These are phyloP conservation scores for Musa beccarii DNA, from an alignment of 176 grass and related monocot genomes.

Conservation along the genomic window DNA sequence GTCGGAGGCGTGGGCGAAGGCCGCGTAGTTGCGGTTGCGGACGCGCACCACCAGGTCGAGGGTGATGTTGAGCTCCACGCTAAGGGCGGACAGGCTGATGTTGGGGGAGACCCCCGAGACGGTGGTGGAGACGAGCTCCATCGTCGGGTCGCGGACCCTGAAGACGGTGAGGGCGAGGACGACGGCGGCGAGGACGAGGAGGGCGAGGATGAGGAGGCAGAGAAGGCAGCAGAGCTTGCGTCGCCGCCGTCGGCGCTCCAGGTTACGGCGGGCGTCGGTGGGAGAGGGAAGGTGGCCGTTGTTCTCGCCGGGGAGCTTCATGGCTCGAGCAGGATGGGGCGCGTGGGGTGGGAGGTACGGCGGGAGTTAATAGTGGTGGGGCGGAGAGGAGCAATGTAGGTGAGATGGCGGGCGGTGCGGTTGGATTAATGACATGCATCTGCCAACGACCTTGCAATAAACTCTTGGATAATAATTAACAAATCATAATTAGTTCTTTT, in stretches of 20 bases:
- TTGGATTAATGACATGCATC: too few relatives aligned
- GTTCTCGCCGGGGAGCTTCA: too few relatives aligned
- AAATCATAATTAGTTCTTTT: too few relatives aligned
- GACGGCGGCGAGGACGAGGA: slow-evolving; percentile 32
- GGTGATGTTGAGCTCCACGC: slow-evolving; percentile 57
- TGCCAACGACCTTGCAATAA: too few relatives aligned
- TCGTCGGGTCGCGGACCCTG: slow-evolving; percentile 40
- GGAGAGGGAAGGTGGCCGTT: too few relatives aligned
- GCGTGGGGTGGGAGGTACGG: too few relatives aligned
- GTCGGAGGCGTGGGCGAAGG: slow-evolving; percentile 38
- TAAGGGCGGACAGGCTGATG: slow-evolving; percentile 26
- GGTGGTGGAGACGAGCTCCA: slow-evolving; percentile 33
- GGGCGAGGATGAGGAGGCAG: slow-evolving; percentile 24
- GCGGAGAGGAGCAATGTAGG: too few relatives aligned
- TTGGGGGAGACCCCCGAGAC: slow-evolving; percentile 35
- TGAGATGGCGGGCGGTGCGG: too few relatives aligned
- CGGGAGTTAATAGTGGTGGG: too few relatives aligned
- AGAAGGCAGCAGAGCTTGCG: slow-evolving; percentile 20
- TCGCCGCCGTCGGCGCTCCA: not conserved
- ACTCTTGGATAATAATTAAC: too few relatives aligned
- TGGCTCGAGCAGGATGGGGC: too few relatives aligned
- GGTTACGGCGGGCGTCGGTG: too few relatives aligned
- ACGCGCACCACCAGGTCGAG: slow-evolving; percentile 46
- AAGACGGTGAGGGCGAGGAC: slow-evolving; percentile 46
- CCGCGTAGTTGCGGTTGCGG: slow-evolving; percentile 59